Conservation (phyloP, 2,329 filamentous ascomycete genomes). For the Aspergillus fumigatus region DNA sequence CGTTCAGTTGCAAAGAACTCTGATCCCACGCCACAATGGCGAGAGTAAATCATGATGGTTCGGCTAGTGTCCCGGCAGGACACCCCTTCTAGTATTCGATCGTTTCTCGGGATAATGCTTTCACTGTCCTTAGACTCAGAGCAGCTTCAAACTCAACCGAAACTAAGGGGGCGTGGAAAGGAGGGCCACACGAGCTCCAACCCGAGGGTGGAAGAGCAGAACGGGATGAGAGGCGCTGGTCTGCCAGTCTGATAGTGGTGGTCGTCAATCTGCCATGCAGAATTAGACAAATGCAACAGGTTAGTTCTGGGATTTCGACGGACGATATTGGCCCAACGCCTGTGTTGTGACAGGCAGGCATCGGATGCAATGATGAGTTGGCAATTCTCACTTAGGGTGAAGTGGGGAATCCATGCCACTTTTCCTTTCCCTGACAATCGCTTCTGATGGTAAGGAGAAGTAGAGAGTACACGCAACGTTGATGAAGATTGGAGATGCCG, state of each 20-base stretch:
- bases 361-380: constrained; percentile 74
- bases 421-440: constrained; percentile 22
- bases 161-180: not conserved
- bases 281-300: not conserved
- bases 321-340: constrained; percentile 15
- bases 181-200: not conserved
- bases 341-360: constrained; percentile 32
- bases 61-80: constrained; percentile 12
- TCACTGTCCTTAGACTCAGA: not conserved
- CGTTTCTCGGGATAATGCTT: constrained; percentile 8
- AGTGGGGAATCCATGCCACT: constrained; percentile 47
- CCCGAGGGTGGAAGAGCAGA: not conserved
- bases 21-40: constrained; percentile 2
- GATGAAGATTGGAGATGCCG: constrained; percentile 10
- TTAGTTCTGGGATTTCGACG: constrained; percentile 8
- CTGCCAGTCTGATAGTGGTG: not conserved
- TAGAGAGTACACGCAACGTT: constrained; percentile 9
- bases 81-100: constrained; percentile 6
- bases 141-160: not conserved
- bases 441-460: constrained; percentile 1
- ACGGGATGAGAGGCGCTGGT: not conserved
- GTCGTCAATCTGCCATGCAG: constrained; percentile 6
- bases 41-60: constrained; percentile 13
- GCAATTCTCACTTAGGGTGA: constrained; percentile 42
- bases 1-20: not conserved